phyloP scores from a whole-genome alignment of 2,329 filamentous ascomycete genomes.

The Neocucurbitaria cava region DNA sequence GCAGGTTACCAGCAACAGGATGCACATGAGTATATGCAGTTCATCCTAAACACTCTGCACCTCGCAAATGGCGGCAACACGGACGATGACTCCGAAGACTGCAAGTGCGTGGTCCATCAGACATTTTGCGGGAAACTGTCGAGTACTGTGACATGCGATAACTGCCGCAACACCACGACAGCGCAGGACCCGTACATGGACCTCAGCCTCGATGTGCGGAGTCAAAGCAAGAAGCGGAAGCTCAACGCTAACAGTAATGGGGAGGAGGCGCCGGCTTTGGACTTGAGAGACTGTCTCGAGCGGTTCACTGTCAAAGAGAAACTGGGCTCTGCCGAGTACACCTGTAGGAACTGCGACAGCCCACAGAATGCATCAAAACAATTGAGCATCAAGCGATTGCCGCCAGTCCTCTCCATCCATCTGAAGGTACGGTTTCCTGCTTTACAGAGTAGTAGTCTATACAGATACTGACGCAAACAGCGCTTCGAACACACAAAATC shows the following conservation, averaged over 20 bases:
- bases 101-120: conserved; percentile 91
- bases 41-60: conserved; percentile 90
- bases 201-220: conserved; percentile 85
- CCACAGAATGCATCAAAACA: conserved; percentile 82
- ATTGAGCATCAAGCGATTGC: conserved; percentile 81
- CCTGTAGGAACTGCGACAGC: conserved; percentile 79
- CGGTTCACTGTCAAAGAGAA: conserved; percentile 88
- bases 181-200: conserved; percentile 90
- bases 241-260: conserved; percentile 43
- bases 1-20: conserved; percentile 96
- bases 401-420: conserved; percentile 89
- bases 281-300: conserved; percentile 71
- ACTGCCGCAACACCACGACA: conserved; percentile 81
- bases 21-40: conserved; percentile 96
- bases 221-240: conserved; percentile 71
- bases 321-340: conserved; percentile 76
- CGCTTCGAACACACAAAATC: conserved; percentile 79
- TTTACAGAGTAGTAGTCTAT: background rate
- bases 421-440: conserved; percentile 70
- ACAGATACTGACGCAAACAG: conserved; percentile 45
- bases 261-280: conserved; percentile 44
- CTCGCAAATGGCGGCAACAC: conserved; percentile 70
- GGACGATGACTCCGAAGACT: conserved; percentile 54
- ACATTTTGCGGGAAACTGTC: conserved; percentile 93
- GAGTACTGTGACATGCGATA: conserved; percentile 88